phyloP scores from a whole-genome alignment of 805 yeast genomes.

The Myxozyma melibiosi region DNA sequence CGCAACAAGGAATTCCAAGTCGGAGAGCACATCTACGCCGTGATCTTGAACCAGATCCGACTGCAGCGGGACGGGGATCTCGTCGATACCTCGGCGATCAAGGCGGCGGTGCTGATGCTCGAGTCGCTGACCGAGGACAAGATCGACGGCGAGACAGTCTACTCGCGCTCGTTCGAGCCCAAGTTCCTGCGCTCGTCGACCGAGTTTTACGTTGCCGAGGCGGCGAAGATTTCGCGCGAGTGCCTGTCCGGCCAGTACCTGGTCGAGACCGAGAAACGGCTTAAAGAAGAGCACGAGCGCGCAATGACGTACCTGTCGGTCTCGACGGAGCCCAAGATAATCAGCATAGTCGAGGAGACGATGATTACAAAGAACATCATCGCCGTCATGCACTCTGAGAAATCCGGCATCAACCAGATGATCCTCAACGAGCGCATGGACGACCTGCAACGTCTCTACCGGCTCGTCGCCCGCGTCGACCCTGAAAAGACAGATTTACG shows the following conservation, averaged over 20 bases:
- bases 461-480: constrained; percentile 57
- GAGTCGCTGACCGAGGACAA: constrained; percentile 59
- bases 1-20: constrained; percentile 53
- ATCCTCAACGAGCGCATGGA: constrained; percentile 49
- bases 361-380: constrained; percentile 61
- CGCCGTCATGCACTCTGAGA: constrained; percentile 53
- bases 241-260: constrained; percentile 59
- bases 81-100: constrained; percentile 60
- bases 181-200: constrained; percentile 57
- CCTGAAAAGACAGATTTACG: constrained; percentile 54
- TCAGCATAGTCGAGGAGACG: constrained; percentile 59
- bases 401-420: constrained; percentile 64
- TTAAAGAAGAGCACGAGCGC: constrained; percentile 64
- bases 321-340: constrained; percentile 56
- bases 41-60: constrained; percentile 58
- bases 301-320: constrained; percentile 57
- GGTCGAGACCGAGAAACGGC: constrained; percentile 52
- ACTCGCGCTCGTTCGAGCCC: constrained; percentile 68
- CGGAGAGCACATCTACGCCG: constrained; percentile 53
- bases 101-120: constrained; percentile 67
- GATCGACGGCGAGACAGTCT: constrained; percentile 55
- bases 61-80: constrained; percentile 59
- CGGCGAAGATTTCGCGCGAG: constrained; percentile 49
- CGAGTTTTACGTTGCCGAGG: constrained; percentile 54
- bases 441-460: constrained; percentile 53